phyloP scores from a whole-genome alignment of 805 yeast species.

The Suhomyces faveliae region DNA sequence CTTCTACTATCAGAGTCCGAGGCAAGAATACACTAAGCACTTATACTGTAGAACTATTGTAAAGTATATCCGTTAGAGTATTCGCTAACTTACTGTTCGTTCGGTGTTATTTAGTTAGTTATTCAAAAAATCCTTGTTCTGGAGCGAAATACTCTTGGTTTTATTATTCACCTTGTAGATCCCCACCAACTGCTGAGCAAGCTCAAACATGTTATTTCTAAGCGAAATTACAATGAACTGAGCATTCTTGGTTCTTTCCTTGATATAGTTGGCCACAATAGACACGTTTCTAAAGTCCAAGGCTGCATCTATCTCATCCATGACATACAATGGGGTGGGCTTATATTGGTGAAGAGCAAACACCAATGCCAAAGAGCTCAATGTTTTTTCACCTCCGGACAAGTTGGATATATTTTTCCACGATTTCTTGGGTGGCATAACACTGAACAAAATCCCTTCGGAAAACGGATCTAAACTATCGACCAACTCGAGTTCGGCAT shows the following conservation, averaged over 20 bases:
- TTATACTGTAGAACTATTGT: too few species aligned
- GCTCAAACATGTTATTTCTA: slow-evolving; percentile 96
- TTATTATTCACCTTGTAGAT: slow-evolving; percentile 89
- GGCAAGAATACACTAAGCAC: background rate
- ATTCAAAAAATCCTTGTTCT: slow-evolving; percentile 54
- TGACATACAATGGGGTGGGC: slow-evolving; percentile 95
- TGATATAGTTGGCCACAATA: slow-evolving; percentile 95
- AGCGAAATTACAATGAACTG: slow-evolving; percentile 94
- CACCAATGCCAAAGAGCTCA: slow-evolving; percentile 90
- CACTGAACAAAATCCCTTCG: slow-evolving; percentile 94
- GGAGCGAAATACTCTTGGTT: slow-evolving; percentile 80
- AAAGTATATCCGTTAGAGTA: too few species aligned
- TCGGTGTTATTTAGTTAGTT: too few species aligned
- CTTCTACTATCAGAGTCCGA: too few species aligned
- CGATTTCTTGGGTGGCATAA: slow-evolving; percentile 98
- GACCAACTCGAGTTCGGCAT: slow-evolving; percentile 93
- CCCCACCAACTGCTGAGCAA: slow-evolving; percentile 92
- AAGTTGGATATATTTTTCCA: slow-evolving; percentile 95
- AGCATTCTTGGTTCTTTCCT: slow-evolving; percentile 92
- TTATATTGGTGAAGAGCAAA: slow-evolving; percentile 94
- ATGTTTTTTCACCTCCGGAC: slow-evolving; percentile 97
- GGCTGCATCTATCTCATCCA: slow-evolving; percentile 99
- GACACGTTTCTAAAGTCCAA: slow-evolving; percentile 95
- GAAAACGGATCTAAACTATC: slow-evolving; percentile 97
- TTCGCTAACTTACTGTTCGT: too few species aligned